Conservation (phyloP, 1,139 yeast species). For the Pichia sp. region DNA sequence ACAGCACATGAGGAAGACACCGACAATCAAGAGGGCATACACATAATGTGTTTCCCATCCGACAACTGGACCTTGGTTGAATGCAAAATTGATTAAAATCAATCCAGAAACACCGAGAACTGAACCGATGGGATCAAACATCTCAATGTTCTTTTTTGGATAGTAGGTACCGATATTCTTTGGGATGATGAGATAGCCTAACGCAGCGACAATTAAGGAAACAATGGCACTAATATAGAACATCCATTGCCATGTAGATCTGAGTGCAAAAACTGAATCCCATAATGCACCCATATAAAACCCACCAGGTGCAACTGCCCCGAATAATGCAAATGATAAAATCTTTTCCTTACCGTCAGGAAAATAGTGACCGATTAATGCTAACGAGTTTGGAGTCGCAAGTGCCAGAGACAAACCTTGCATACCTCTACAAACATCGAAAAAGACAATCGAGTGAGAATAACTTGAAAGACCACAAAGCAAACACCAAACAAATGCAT, state of each 20-base stretch:
- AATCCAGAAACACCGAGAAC: conserved; percentile 47
- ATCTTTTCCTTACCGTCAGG: conserved; percentile 44
- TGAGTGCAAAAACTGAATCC: conserved; percentile 42
- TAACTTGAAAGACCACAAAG: conserved; percentile 51
- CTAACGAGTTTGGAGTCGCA: conserved; percentile 55
- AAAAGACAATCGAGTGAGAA: conserved; percentile 42
- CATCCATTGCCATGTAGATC: conserved; percentile 57
- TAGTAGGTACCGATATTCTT: conserved; percentile 26
- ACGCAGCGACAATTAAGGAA: conserved; percentile 32
- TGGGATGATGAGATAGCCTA: conserved; percentile 45
- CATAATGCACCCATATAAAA: conserved; percentile 51
- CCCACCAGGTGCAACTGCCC: conserved; percentile 61
- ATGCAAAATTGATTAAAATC: conserved; percentile 51
- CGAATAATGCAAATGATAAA: conserved; percentile 48
- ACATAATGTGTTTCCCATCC: conserved; percentile 55
- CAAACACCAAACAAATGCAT: conserved; percentile 50
- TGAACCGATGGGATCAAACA: conserved; percentile 48
- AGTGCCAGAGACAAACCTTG: conserved; percentile 65
- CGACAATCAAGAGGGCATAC: conserved; percentile 49
- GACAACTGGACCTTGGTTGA: conserved; percentile 62
- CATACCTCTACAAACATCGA: conserved; percentile 51
- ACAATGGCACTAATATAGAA: conserved; percentile 49
- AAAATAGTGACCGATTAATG: conserved; percentile 51
- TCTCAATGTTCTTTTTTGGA: conserved; percentile 11
- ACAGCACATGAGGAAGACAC: conserved; percentile 36